Conservation (phyloP, 345 rosid genomes). For the Hypericum androsaemum region DNA sequence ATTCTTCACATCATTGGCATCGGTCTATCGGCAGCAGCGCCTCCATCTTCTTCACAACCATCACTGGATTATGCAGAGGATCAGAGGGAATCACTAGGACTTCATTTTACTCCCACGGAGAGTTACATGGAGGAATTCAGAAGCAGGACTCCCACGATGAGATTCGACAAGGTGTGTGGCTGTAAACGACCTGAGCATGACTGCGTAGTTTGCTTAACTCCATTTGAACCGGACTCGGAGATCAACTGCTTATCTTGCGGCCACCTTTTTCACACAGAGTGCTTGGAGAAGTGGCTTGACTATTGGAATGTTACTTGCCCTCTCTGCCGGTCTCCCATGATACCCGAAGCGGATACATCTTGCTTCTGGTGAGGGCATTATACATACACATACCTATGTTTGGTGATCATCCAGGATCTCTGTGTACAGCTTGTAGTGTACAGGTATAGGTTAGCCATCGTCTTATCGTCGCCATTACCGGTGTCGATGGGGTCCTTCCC, state of each 20-base stretch:
- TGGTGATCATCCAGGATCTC: too few relatives aligned
- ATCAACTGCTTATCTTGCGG: conserved; percentile 57
- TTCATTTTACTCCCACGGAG: conserved; percentile 28
- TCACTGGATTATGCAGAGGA: conserved; percentile 24
- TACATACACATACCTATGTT: too few relatives aligned
- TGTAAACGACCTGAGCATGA: conserved; percentile 44
- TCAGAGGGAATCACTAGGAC: conserved; percentile 31
- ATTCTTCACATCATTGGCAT: conserved; percentile 62
- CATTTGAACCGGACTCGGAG: conserved; percentile 54
- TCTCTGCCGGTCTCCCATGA: conserved; percentile 55
- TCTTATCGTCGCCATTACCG: too few relatives aligned
- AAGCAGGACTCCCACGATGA: conserved; percentile 41
- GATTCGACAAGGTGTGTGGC: conserved; percentile 35
- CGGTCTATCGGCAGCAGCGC: conserved; percentile 28
- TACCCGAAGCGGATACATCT: conserved; percentile 38
- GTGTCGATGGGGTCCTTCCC: too few relatives aligned
- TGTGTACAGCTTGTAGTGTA: too few relatives aligned
- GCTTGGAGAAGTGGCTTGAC: conserved; percentile 74
- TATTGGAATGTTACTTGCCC: conserved; percentile 74
- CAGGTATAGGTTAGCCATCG: too few relatives aligned
- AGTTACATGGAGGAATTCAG: conserved; percentile 58
- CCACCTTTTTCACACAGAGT: conserved; percentile 55
- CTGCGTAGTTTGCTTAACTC: conserved; percentile 54
- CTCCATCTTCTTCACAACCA: conserved; percentile 17
- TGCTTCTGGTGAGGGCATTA: conserved; percentile 36